These are phyloP conservation scores for Lophiostoma macrostomum DNA, from an alignment of 495 filamentous ascomycete species.

Conservation along the genomic window DNA sequence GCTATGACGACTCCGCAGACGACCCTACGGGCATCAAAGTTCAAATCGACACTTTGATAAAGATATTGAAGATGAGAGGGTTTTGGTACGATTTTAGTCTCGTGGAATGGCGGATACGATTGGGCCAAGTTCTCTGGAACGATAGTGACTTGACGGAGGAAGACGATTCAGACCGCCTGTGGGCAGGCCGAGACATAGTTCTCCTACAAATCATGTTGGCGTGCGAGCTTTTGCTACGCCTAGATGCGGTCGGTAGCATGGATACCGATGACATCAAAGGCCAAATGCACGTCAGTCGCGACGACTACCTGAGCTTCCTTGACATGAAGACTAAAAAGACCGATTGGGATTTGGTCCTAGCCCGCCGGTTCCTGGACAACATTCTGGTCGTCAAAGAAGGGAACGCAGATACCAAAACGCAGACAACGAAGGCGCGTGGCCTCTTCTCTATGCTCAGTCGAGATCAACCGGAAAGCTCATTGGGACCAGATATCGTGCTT, in stretches of 20 bases:
- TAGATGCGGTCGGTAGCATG: constrained; percentile 57
- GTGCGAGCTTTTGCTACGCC: constrained; percentile 70
- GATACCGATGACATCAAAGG: constrained; percentile 47
- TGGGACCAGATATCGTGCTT: constrained; percentile 38
- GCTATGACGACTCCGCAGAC: constrained; percentile 36
- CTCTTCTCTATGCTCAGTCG: constrained; percentile 37
- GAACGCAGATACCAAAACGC: constrained; percentile 30
- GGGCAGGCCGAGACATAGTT: constrained; percentile 67
- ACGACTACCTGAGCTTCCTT: constrained; percentile 63
- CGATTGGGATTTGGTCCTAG: constrained; percentile 76
- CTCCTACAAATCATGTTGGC: constrained; percentile 75
- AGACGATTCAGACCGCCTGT: constrained; percentile 40
- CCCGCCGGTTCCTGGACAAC: constrained; percentile 73
- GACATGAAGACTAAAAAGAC: constrained; percentile 63
- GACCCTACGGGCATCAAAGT: constrained; percentile 46
- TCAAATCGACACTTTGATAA: constrained; percentile 51
- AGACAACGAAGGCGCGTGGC: constrained; percentile 46
- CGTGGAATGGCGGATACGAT: constrained; percentile 73
- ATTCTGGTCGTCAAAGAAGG: constrained; percentile 42
- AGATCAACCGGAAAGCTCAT: constrained; percentile 37
- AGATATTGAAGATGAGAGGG: constrained; percentile 47
- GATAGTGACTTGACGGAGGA: constrained; percentile 50
- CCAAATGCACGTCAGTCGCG: constrained; percentile 52
- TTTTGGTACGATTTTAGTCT: constrained; percentile 77
- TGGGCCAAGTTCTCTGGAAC: constrained; percentile 76